Evolutionary conservation across 352 stramenopile species (phyloP), one percentile per base, ranked within the genome.

Genomic region (Pythium sukuiense): DNA sequence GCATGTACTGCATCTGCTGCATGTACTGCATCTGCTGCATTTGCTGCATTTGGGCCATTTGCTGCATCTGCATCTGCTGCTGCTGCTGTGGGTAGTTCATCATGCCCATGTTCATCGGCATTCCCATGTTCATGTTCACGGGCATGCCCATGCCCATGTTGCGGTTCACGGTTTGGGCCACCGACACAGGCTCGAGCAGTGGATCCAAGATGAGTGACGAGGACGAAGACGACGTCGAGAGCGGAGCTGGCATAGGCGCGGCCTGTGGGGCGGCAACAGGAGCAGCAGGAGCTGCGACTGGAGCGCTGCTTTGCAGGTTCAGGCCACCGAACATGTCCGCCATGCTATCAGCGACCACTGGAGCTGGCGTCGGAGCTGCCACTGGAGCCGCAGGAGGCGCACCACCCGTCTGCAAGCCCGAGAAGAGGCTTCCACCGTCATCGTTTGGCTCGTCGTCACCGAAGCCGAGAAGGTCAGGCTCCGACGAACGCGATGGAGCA

Each of bases 301-400:
- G 71, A 49, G 77, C 71, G 56, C 72, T 84, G 29, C 65, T 61
- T 62, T 90, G 83, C 53, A 94, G 74, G 48, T 75, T 76, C 52
- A 94, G 61, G 20, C 85, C 85, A 27, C 85, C 85, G 68, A 94
- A 94, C 85, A 94, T 94, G 62, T 92, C 79, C 9, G 65, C 55
- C 12, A 77, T 56, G 18, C 55, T 62, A 26, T 76, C 52, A 45
- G 55, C 20, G 35, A 48, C 29, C 33, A 41, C 39, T 16, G 65
- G 48, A 52, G 69, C 56, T 26, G 66, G 32, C 3, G 39, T 46
- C 24, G 65, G 33, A 9, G 59, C 1, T 26, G 35, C 8, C n/a
- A 39, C 49, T n/a, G 69, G 55, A 16, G 59, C 29, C 62, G 64
- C 16, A 2, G 30, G 52, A 35, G 59, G 26, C n/a, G 48, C 48